Evolutionary conservation across 768 basidiomycete species (phyloP), one percentile per base, ranked within the genome.

Genomic region (Asterophora parasitica): DNA sequence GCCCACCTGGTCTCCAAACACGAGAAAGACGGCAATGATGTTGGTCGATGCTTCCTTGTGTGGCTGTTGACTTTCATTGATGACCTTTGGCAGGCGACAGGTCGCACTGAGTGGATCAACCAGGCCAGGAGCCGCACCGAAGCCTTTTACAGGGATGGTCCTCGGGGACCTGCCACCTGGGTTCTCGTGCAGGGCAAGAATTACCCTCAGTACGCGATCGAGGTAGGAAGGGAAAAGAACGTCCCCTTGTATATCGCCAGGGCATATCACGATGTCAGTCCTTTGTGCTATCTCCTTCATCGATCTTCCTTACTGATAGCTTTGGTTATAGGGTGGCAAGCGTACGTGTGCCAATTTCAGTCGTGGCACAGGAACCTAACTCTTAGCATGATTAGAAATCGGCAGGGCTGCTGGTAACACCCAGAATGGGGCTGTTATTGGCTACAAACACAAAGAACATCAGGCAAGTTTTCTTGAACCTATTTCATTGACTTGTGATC

Each of bases 401-500:
- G 86, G 86, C 13, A 87, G 85, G 58, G 84, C 83, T 1, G 80
- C 77, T 20, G 52, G 61, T 3, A 68, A 66, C 13, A 80, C 83
- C 65, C 58, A 78, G 59, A 75, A 81, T 54, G 86, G 87, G 6
- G 80, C 72, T 15, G 75, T 78, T 34, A 75, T 88, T 44, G 85
- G 86, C 12, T 86, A 74, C 58, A 69, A 65, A 38, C 67, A 78
- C 53, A 67, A 81, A 4, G 83, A 82, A 57, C 67, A 79, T 36
- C 74, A 82, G 1, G 86, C 84, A 62, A 37, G 64, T 57, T n/a
- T 17, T 6, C 23, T 23, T 6, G 3, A 6, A 23, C 23, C 23
- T 23, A 23, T 35, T 13, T 20, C 28, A 23, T 12, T 15, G 7
- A 30, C 20, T 26, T 11, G 36, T 35, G 27, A 31, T 42, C 30